Evolutionary conservation across 768 basidiomycete species (phyloP).

Genomic region (Leccinum uliginosum): DNA sequence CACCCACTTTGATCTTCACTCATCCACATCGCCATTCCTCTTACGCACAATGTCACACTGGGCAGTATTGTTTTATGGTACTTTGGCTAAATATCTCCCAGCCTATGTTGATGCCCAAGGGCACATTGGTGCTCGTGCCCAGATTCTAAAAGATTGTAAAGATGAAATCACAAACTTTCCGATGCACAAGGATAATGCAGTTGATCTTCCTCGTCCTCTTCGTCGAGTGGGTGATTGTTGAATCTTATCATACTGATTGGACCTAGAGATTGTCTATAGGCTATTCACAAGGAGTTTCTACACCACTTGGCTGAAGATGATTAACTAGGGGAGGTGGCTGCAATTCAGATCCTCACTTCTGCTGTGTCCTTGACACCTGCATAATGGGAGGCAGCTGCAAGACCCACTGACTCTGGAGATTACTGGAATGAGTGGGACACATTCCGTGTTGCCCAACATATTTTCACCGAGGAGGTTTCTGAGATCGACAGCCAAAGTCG

Average conservation of each 20-base stretch:
- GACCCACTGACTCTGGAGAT: not conserved
- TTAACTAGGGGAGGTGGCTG: not conserved
- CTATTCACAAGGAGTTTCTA: not conserved
- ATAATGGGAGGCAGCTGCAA: not conserved
- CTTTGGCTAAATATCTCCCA: not conserved
- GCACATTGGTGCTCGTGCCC: not conserved
- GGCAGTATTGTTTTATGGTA: not conserved
- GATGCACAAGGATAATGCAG: not conserved
- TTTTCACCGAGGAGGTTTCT: not conserved
- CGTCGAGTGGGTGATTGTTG: not conserved
- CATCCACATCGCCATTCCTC: not conserved
- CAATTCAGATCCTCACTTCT: not conserved
- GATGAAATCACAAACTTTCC: not conserved
- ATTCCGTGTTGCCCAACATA: not conserved
- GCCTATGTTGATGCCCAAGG: not conserved
- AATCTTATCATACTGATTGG: not conserved
- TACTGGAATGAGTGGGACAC: not conserved
- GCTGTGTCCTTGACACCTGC: not conserved
- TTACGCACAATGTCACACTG: not conserved
- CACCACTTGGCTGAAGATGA: not conserved
- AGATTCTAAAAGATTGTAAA: not conserved
- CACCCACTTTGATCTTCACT: too few species aligned
- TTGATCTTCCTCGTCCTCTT: not conserved
- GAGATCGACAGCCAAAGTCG: not conserved
- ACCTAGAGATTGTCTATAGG: not conserved